Evolutionary conservation across 2,329 filamentous ascomycete genomes (phyloP).

Genomic region (Fusarium sp.): DNA sequence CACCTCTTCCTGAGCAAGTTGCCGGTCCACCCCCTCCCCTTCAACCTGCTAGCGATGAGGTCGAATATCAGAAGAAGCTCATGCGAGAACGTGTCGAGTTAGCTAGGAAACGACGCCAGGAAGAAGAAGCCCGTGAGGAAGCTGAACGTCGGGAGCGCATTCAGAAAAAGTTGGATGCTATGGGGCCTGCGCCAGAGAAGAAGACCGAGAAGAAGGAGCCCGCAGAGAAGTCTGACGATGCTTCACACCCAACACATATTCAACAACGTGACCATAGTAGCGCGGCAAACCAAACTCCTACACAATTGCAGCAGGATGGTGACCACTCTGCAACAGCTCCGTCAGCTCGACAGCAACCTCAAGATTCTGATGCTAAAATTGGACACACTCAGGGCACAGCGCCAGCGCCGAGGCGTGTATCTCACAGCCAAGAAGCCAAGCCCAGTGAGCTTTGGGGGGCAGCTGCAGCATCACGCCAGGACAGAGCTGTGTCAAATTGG

Average conservation of each 20-base stretch:
- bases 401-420: constrained; percentile 42
- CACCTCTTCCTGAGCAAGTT: constrained; percentile 44
- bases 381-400: constrained; percentile 23
- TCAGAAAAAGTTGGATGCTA: constrained; percentile 74
- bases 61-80: constrained; percentile 73
- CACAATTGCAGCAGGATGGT: constrained; percentile 34
- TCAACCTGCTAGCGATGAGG: constrained; percentile 61
- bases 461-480: constrained; percentile 51
- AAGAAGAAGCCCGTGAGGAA: constrained; percentile 77
- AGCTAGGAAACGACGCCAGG: constrained; percentile 73
- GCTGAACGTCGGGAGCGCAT: constrained; percentile 77
- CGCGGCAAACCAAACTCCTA: constrained; percentile 5
- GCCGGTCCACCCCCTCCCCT: constrained; percentile 45
- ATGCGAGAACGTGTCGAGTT: constrained; percentile 78
- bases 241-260: constrained; percentile 45
- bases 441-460: constrained; percentile 52
- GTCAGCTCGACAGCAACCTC: constrained; percentile 12
- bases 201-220: constrained; percentile 65
- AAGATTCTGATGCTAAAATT: constrained; percentile 19
- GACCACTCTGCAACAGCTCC: neutral
- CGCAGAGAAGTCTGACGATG: constrained; percentile 53
- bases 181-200: constrained; percentile 72
- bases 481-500: constrained; percentile 62
- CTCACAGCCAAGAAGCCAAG: constrained; percentile 48
- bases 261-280: constrained; percentile 46